These are phyloP conservation scores for Colletotrichum aenigma DNA, from an alignment of 2,329 filamentous ascomycete species.

Conservation along the genomic window DNA sequence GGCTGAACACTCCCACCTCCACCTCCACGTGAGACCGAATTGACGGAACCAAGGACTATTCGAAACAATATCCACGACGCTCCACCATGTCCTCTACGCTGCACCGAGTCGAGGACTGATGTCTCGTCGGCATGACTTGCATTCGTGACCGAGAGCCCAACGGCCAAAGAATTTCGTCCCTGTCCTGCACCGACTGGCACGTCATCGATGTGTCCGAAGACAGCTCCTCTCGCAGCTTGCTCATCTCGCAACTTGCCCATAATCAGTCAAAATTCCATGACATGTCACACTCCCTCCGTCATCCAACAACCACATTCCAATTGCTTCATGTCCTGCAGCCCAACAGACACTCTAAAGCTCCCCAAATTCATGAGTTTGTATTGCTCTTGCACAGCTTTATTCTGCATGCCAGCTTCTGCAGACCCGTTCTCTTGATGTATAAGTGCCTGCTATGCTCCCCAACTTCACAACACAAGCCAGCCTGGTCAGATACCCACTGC, in stretches of 20 bases:
- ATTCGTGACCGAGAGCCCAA: too few species aligned
- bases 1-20: accelerated
- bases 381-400: not conserved
- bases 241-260: not conserved
- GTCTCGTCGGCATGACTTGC: not conserved
- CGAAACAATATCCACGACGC: not conserved
- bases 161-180: accelerated
- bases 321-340: accelerated
- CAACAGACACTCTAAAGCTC: not conserved
- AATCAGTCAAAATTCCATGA: accelerated
- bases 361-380: not conserved
- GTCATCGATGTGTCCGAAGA: not conserved
- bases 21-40: too few species aligned
- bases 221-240: not conserved
- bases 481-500: accelerated
- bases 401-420: not conserved
- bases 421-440: not conserved
- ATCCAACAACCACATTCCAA: not conserved
- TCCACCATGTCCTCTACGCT: not conserved
- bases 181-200: not conserved
- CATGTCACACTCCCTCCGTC: not conserved
- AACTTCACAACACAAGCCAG: not conserved
- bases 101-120: accelerated
- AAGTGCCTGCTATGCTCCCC: too few species aligned
- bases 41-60: too few species aligned